A percentile compares a stretch with the other conserved stretches of the same genome.
phyloP scores from a whole-genome alignment of 495 filamentous ascomycete genomes.

The Penicillium paradoxum region DNA sequence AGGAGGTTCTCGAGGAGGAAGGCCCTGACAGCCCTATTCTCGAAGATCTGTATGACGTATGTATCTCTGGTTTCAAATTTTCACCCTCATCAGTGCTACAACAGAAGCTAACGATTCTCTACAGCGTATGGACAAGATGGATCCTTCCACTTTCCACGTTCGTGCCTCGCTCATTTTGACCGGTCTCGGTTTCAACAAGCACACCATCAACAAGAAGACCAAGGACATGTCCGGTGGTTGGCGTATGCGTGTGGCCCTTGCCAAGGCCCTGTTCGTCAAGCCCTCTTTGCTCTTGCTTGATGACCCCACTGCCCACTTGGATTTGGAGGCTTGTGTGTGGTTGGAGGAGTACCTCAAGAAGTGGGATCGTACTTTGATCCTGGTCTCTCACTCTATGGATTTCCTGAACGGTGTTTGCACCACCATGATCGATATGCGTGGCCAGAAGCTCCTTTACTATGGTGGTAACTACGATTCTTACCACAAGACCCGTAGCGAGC shows the following conservation, averaged over 20 bases:
- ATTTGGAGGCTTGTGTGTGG: slow-evolving; percentile 99
- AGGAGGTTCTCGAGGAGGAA: slow-evolving; percentile 84
- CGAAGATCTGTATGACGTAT: slow-evolving; percentile 93
- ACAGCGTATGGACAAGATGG: slow-evolving; percentile 98
- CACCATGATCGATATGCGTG: slow-evolving; percentile 97
- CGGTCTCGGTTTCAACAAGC: slow-evolving; percentile 98
- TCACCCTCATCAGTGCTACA: neutral
- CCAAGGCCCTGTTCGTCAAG: slow-evolving; percentile 97
- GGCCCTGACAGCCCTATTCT: slow-evolving; percentile 89
- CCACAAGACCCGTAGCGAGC: slow-evolving; percentile 87
- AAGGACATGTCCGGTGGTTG: slow-evolving; percentile 99
- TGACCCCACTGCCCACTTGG: slow-evolving; percentile 98
- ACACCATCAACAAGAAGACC: slow-evolving; percentile 95
- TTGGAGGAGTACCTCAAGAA: slow-evolving; percentile 99
- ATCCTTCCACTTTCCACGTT: slow-evolving; percentile 98
- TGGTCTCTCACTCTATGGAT: slow-evolving; percentile 97
- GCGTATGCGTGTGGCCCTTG: slow-evolving; percentile 98
- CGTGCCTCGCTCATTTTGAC: slow-evolving; percentile 95
- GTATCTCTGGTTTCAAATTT: slow-evolving; percentile 21
- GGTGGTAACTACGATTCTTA: slow-evolving; percentile 99
- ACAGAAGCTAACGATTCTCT: slow-evolving; percentile 25
- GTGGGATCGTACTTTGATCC: slow-evolving; percentile 95
- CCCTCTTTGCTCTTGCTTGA: slow-evolving; percentile 92
- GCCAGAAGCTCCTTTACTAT: slow-evolving; percentile 90
- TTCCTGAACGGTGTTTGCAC: slow-evolving; percentile 99